These are phyloP conservation scores for Obba rivulosa DNA, from an alignment of 768 basidiomycete species.

Conservation along the genomic window DNA sequence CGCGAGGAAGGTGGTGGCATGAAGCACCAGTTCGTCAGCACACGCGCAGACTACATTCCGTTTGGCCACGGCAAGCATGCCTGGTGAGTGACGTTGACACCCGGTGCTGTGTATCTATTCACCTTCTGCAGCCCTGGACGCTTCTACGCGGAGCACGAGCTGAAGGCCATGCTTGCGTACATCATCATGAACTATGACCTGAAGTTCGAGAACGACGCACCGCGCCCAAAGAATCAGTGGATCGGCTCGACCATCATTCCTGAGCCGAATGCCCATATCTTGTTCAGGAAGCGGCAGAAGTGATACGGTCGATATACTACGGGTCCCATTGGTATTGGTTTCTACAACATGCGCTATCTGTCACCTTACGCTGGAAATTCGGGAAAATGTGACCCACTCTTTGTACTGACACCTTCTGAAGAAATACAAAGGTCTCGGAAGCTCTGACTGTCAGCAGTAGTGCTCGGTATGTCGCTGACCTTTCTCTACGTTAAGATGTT, in stretches of 20 bases:
- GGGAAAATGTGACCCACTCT: too few species aligned
- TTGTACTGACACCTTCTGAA: too few species aligned
- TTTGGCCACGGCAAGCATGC: constrained; percentile 18
- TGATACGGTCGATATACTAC: background rate
- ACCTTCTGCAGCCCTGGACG: constrained; percentile 3
- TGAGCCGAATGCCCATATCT: constrained; percentile 9
- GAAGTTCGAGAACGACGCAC: constrained; percentile 4
- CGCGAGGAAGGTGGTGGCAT: constrained; percentile 6
- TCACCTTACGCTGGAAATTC: too few species aligned
- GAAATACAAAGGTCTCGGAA: too few species aligned
- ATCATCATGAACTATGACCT: constrained; percentile 7
- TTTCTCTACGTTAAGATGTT: too few species aligned
- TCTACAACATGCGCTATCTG: too few species aligned
- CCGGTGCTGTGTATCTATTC: background rate
- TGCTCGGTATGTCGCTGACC: too few species aligned
- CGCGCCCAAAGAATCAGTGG: constrained; percentile 13
- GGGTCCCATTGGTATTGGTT: too few species aligned
- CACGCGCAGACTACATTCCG: constrained; percentile 9
- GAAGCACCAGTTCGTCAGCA: constrained; percentile 14
- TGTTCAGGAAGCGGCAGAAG: constrained; percentile 16
- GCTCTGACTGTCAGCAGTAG: too few species aligned
- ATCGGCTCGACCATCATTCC: constrained; percentile 14
- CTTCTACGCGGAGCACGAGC: constrained; percentile 9
- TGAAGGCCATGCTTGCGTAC: constrained; percentile 9
- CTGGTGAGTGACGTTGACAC: constrained; percentile 8